A percentile compares a stretch with the other conserved stretches of the same genome.
These are phyloP conservation scores for Syncephalis fuscata DNA, from an alignment of 371 early-diverging fungal genomes.

Conservation along the genomic window DNA sequence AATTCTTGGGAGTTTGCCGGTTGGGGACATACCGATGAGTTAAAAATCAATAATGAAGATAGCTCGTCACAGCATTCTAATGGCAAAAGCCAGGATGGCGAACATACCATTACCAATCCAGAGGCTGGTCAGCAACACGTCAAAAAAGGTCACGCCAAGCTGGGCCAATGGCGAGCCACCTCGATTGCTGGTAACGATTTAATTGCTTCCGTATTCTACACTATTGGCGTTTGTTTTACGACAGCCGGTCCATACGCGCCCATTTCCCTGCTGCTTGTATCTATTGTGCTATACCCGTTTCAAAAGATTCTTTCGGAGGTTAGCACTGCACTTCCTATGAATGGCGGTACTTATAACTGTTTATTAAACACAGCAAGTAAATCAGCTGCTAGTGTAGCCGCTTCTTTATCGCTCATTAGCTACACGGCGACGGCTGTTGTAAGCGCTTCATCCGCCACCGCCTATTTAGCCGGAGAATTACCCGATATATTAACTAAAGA, in stretches of 20 bases:
- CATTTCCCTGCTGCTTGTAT: conserved; percentile 24
- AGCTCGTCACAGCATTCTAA: background rate
- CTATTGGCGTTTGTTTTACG: conserved; percentile 21
- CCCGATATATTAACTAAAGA: conserved; percentile 4
- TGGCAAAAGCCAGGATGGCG: too few species aligned
- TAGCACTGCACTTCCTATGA: conserved; percentile 23
- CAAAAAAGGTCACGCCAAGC: background rate
- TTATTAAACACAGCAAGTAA: conserved; percentile 26
- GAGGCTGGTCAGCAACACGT: conserved; percentile 1
- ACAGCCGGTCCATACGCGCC: conserved; percentile 34
- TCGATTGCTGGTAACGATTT: conserved; percentile 4
- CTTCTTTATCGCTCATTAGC: conserved; percentile 23
- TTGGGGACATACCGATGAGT: background rate
- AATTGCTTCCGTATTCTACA: conserved; percentile 23
- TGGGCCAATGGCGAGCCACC: conserved; percentile 5
- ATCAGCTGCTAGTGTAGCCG: conserved; percentile 25
- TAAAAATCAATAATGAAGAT: background rate
- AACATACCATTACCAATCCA: too few species aligned
- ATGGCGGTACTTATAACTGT: conserved; percentile 31
- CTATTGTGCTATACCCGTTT: conserved; percentile 26
- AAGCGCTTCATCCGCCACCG: conserved; percentile 30
- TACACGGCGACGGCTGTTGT: conserved; percentile 34
- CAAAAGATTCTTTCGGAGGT: conserved; percentile 30
- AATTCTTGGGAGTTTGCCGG: conserved; percentile 7
- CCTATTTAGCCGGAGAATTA: conserved; percentile 26